These are phyloP conservation scores for Craterostigma plantagineum DNA, from an alignment of 257 asterid species.

Conservation along the genomic window DNA sequence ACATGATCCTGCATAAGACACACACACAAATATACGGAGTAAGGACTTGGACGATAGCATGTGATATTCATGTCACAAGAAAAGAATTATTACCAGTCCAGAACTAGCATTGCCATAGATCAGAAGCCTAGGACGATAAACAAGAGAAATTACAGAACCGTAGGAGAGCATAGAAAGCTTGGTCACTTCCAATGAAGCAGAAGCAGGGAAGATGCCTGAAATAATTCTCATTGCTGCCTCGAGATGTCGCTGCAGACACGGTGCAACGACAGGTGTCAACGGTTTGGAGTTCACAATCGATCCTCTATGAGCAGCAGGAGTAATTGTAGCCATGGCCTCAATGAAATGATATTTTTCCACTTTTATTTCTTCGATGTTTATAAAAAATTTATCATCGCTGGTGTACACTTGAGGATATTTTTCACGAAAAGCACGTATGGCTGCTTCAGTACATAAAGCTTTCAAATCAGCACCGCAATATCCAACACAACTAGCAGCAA, in stretches of 20 bases:
- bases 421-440: constrained; percentile 96
- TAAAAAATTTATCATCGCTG: constrained; percentile 82
- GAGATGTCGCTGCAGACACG: constrained; percentile 62
- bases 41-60: too few species aligned
- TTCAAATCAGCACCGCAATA: constrained; percentile 98
- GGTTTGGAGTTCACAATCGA: constrained; percentile 90
- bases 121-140: constrained; percentile 80
- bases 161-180: constrained; percentile 70
- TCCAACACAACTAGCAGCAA: constrained; percentile 99
- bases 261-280: constrained; percentile 63
- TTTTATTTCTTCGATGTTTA: constrained; percentile 79
- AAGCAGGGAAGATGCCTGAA: constrained; percentile 72
- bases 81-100: constrained; percentile 58
- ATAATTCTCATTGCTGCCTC: constrained; percentile 58
- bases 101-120: constrained; percentile 73
- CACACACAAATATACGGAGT: constrained; percentile 21
- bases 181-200: constrained; percentile 63
- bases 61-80: constrained; percentile 9
- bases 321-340: constrained; percentile 91
- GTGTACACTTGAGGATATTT: constrained; percentile 98
- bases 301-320: constrained; percentile 99
- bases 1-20: constrained; percentile 69
- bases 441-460: constrained; percentile 99
- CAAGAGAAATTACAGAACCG: constrained; percentile 81
- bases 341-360: constrained; percentile 76